Percentiles rank a stretch among this genome's conserved stretches.
These are phyloP conservation scores for Fusarium sp. DNA, from an alignment of 2,329 filamentous ascomycete species.

Conservation along the genomic window DNA sequence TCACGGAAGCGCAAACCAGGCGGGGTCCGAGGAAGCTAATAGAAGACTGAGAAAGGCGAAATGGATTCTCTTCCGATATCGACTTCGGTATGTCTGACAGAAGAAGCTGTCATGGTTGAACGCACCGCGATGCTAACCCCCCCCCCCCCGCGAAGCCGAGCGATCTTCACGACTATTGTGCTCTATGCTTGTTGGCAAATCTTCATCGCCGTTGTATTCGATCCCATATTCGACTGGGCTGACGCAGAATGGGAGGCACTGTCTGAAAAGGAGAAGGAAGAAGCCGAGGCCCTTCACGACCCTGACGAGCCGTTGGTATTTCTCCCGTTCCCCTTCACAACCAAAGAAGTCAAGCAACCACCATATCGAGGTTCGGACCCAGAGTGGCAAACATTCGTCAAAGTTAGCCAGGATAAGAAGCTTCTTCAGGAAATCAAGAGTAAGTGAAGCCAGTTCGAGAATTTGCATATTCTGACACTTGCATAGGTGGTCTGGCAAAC, in stretches of 20 bases:
- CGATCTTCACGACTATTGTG: constrained; percentile 44
- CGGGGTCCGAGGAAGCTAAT: constrained; percentile 12
- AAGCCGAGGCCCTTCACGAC: constrained; percentile 51
- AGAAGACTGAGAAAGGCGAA: constrained; percentile 34
- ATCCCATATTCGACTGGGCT: constrained; percentile 53
- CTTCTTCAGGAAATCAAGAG: constrained; percentile 58
- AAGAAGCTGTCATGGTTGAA: neutral
- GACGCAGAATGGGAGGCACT: constrained; percentile 54
- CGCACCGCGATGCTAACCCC: constrained; percentile 12
- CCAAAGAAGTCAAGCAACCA: constrained; percentile 54
- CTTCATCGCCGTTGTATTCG: constrained; percentile 56
- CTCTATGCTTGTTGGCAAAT: constrained; percentile 52
- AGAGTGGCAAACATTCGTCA: constrained; percentile 69
- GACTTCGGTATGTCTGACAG: constrained; percentile 41
- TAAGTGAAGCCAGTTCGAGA: constrained; percentile 41
- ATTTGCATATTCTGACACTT: constrained; percentile 16
- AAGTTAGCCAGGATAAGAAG: constrained; percentile 62
- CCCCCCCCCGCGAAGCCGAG: constrained; percentile 33
- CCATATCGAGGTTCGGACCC: constrained; percentile 66
- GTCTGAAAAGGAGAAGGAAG: constrained; percentile 54
- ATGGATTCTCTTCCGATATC: constrained; percentile 29
- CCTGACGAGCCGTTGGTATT: constrained; percentile 59
- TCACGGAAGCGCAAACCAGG: neutral
- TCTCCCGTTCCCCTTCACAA: constrained; percentile 69
- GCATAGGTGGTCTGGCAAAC: constrained; percentile 44